These are phyloP conservation scores for Oemleria cerasiformis DNA, from an alignment of 306 rosid species.

Conservation along the genomic window DNA sequence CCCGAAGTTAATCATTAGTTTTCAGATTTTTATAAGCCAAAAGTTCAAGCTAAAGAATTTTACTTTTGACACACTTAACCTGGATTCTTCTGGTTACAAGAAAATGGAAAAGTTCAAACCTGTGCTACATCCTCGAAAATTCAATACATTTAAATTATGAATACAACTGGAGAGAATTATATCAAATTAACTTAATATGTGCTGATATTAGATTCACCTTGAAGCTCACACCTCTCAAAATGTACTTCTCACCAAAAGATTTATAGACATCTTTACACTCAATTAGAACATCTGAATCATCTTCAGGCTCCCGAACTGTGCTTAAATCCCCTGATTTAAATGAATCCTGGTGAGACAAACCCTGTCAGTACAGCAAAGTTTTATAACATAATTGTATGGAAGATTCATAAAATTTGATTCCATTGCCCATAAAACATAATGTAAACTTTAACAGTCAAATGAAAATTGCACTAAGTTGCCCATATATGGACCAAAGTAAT, in stretches of 20 bases:
- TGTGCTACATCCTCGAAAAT: not conserved
- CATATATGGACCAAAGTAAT: not conserved
- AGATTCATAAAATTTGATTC: no score
- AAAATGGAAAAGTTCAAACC: not conserved
- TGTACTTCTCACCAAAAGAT: constrained; percentile 92
- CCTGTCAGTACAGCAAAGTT: constrained; percentile 26
- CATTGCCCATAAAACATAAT: not conserved
- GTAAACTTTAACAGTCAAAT: not conserved
- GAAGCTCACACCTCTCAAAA: constrained; percentile 95
- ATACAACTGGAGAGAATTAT: not conserved
- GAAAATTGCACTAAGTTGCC: not conserved
- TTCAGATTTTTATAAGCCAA: not conserved
- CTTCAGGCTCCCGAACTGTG: constrained; percentile 42
- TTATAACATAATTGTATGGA: no score
- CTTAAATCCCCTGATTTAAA: constrained; percentile 54
- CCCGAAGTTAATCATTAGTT: not conserved
- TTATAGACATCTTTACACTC: constrained; percentile 90
- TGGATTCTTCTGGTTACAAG: not conserved
- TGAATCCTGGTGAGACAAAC: constrained; percentile 50
- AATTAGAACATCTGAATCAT: constrained; percentile 80
- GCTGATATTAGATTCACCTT: constrained; percentile 59
- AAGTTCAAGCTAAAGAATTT: not conserved
- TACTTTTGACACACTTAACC: not conserved
- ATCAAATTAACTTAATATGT: constrained; percentile 2
- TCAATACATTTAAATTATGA: not conserved